These are phyloP conservation scores for Daldinia sp. DNA, from an alignment of 2,329 filamentous ascomycete species.

Conservation along the genomic window DNA sequence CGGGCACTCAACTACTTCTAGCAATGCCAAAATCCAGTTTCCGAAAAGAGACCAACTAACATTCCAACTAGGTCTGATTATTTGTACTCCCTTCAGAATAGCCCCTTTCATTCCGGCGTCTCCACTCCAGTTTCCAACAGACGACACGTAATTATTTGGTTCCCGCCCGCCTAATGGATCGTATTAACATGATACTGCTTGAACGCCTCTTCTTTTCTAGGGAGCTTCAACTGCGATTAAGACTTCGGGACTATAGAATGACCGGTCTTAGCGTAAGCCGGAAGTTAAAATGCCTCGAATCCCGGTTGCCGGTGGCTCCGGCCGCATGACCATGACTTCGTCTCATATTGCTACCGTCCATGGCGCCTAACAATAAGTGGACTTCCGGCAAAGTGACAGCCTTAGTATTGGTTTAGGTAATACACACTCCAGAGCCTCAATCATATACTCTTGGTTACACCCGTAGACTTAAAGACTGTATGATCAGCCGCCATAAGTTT, in stretches of 20 bases:
- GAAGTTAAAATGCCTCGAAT: constrained; percentile 2
- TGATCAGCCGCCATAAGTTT: constrained; percentile 10
- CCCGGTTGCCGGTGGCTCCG: background rate
- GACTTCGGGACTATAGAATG: constrained; percentile 14
- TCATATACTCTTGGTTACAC: constrained; percentile 24
- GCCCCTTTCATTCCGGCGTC: background rate
- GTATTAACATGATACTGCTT: constrained; percentile 14
- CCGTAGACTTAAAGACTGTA: constrained; percentile 11
- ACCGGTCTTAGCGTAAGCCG: constrained; percentile 18
- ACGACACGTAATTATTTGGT: background rate
- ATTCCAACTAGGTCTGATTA: background rate
- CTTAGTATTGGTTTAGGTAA: background rate
- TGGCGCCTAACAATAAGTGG: constrained; percentile 8
- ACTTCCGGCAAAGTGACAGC: background rate
- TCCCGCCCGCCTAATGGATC: background rate
- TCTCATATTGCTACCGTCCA: constrained; percentile 3
- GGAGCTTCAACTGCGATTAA: constrained; percentile 24
- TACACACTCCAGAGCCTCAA: constrained; percentile 26
- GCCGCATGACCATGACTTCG: constrained; percentile 6
- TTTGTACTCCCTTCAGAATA: constrained; percentile 3
- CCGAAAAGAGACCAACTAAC: background rate
- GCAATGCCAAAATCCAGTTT: background rate
- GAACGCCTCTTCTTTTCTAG: constrained; percentile 3
- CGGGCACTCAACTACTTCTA: constrained; percentile 7
- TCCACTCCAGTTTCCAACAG: constrained; percentile 7